These are phyloP conservation scores for Lepiota brunneoincarnata DNA, from an alignment of 768 basidiomycete genomes.

Conservation along the genomic window DNA sequence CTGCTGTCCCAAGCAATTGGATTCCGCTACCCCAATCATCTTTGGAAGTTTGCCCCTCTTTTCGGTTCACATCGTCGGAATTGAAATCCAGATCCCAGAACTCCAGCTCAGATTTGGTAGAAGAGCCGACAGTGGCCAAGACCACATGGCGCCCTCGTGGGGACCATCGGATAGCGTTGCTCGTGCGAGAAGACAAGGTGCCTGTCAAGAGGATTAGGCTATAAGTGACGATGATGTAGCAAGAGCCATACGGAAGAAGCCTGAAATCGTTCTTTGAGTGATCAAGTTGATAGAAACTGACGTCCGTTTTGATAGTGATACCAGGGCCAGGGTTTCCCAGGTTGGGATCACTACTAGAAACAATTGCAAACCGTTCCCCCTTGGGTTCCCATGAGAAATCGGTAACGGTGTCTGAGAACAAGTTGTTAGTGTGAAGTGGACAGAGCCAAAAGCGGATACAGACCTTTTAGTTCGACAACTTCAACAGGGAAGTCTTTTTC, in stretches of 20 bases:
- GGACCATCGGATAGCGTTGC: slow-evolving; percentile 95
- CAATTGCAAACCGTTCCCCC: slow-evolving; percentile 93
- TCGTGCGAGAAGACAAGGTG: slow-evolving; percentile 76
- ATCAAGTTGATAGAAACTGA: slow-evolving; percentile 95
- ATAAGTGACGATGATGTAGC: slow-evolving; percentile 7
- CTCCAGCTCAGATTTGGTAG: slow-evolving; percentile 94
- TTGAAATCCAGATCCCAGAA: slow-evolving; percentile 99
- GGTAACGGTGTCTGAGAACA: slow-evolving; percentile 74
- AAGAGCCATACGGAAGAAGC: slow-evolving; percentile 64
- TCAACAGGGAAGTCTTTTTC: slow-evolving; percentile 99
- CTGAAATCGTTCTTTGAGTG: slow-evolving; percentile 92
- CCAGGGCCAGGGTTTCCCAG: slow-evolving; percentile 87
- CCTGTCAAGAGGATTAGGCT: slow-evolving; percentile 37
- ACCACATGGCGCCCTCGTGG: slow-evolving; percentile 95
- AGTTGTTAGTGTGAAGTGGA: slow-evolving; percentile 12
- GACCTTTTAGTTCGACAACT: slow-evolving; percentile 95
- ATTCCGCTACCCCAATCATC: slow-evolving; percentile 87
- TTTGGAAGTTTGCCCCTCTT: slow-evolving; percentile 49
- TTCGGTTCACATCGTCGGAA: slow-evolving; percentile 49
- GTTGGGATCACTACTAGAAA: slow-evolving; percentile 92
- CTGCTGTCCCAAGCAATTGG: slow-evolving; percentile 79
- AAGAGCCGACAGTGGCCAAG: slow-evolving; percentile 92
- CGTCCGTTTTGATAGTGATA: slow-evolving; percentile 92
- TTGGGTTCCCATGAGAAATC: slow-evolving; percentile 99
- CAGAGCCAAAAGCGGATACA: slow-evolving; percentile 7